A percentile compares a stretch with the other conserved stretches of the same genome.
Conservation (phyloP, 768 basidiomycete genomes). For the Punctularia strigosozonata region DNA sequence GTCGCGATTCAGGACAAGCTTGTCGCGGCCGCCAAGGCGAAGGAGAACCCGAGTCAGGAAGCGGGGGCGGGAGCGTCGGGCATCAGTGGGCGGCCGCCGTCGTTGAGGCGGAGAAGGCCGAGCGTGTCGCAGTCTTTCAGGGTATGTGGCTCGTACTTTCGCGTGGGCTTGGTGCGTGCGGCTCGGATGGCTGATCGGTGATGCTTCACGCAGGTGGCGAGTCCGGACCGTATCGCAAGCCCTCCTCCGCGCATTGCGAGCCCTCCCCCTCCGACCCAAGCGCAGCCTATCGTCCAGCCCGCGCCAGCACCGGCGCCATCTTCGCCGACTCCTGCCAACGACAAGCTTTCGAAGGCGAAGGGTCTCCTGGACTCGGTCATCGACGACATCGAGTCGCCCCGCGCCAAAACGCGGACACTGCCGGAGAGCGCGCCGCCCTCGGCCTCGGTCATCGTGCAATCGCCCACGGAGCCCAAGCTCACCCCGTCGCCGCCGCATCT, state of each 20-base stretch:
- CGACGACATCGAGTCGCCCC: constrained; percentile 36
- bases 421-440: constrained; percentile 9
- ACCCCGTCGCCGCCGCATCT: constrained; percentile 22
- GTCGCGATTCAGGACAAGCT: constrained; percentile 65
- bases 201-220: not conserved
- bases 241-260: constrained; percentile 49
- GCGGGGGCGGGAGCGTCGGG: constrained; percentile 39
- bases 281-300: constrained; percentile 22
- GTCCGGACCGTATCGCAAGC: too few relatives aligned
- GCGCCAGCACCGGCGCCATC: constrained; percentile 19
- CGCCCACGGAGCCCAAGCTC: constrained; percentile 20
- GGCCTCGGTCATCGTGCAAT: constrained; percentile 3
- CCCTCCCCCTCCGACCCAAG: constrained; percentile 47
- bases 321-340: constrained; percentile 18
- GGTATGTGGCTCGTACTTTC: too few relatives aligned
- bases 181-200: not conserved
- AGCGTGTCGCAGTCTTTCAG: constrained; percentile 71
- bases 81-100: constrained; percentile 52
- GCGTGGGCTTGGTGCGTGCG: not conserved
- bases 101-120: constrained; percentile 63
- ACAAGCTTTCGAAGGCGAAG: constrained; percentile 47
- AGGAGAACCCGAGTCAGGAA: too few relatives aligned
- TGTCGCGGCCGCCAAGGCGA: constrained; percentile 47
- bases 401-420: constrained; percentile 15
- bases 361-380: constrained; percentile 57